Evolutionary conservation across 345 rosid species (phyloP).

Genomic region (Schrenkiella parvula): DNA sequence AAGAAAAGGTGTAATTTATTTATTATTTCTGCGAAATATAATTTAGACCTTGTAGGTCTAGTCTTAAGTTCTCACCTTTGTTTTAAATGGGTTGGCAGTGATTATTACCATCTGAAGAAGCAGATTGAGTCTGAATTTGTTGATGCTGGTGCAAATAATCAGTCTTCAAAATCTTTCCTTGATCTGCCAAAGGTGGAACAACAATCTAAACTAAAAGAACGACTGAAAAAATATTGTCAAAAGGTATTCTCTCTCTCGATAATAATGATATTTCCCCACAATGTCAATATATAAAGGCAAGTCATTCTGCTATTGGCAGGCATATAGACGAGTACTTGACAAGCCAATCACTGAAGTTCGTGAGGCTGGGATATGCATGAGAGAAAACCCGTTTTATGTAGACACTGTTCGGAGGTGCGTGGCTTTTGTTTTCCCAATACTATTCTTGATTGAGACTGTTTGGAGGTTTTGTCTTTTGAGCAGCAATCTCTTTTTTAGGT

Average conservation of each 20-base stretch:
- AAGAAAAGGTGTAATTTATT: constrained; percentile 64
- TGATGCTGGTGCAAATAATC: constrained; percentile 56
- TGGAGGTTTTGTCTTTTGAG: constrained; percentile 1
- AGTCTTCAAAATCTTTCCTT: constrained; percentile 67
- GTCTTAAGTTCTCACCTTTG: constrained; percentile 12
- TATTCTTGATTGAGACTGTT: constrained; percentile 6
- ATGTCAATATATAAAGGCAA: constrained; percentile 16
- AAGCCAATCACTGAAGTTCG: constrained; percentile 90
- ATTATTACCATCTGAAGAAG: constrained; percentile 87
- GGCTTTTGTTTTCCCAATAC: constrained; percentile 20
- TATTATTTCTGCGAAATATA: not conserved
- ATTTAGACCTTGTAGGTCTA: constrained; percentile 18
- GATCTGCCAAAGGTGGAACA: constrained; percentile 86
- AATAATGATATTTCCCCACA: constrained; percentile 14
- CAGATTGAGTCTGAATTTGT: constrained; percentile 92
- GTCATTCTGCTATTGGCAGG: constrained; percentile 42
- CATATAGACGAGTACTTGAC: constrained; percentile 76
- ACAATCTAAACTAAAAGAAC: constrained; percentile 72
- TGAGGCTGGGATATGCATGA: constrained; percentile 99
- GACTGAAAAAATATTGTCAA: constrained; percentile 83
- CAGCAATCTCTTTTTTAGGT: constrained; percentile 7
- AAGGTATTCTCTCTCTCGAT: constrained; percentile 47
- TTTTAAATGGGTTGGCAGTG: constrained; percentile 49
- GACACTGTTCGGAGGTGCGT: constrained; percentile 94
- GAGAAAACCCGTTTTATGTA: constrained; percentile 89